Base-by-base conservation (phyloP, 2,329 filamentous ascomycete species). In the Exserohilum turcica region DNA sequence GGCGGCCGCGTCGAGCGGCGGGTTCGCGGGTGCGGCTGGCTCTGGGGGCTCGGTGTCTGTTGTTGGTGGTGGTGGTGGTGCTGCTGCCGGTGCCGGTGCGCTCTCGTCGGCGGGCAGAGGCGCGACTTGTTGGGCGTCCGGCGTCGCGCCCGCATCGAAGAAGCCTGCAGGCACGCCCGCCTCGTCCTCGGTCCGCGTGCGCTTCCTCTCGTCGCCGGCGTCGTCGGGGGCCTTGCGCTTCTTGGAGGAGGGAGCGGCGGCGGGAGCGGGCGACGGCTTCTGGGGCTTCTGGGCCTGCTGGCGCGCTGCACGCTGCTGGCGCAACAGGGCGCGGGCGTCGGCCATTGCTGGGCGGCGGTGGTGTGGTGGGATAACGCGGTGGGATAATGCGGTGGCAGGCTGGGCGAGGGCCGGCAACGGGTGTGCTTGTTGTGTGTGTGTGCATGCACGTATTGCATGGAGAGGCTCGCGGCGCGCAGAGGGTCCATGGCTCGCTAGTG, bases 221-320 rank as follows among this genome's bases (percentile, higher is more conserved):
- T 72, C 66, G 21, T 73, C 68, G 28, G 50, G 52, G 2, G 73
- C 71, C 50, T 75, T 75, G 31, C 73, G 62, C 59, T 75, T 76
- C 56, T 64, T 73, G 32, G 71, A 70, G 3, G 54, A 51, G 7
- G 70, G 64, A 24, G 62, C 66, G 18, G 66, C 52, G 27, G 68
- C 63, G n/a, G 68, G 68, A 16, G 65, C 64, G 18, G 67, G 50
- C 24, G 69, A 67, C 43, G 59, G 62, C 56, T 66, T 72, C 52
- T 64, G 66, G 18, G 66, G 61, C 45, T 60, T 63, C 48, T 67
- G 69, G 43, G 66, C 59, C 48, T 72, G 71, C 38, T 73, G 69
- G 36, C 73, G 67, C 38, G 71, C 67, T 48, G 73, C 73, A 15
- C 73, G 70, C 57, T 76, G 70, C 60, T 74, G 70, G 49, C 73